These are phyloP conservation scores for Cadophora sp. DNA, from an alignment of 2,329 filamentous ascomycete genomes.

Conservation along the genomic window DNA sequence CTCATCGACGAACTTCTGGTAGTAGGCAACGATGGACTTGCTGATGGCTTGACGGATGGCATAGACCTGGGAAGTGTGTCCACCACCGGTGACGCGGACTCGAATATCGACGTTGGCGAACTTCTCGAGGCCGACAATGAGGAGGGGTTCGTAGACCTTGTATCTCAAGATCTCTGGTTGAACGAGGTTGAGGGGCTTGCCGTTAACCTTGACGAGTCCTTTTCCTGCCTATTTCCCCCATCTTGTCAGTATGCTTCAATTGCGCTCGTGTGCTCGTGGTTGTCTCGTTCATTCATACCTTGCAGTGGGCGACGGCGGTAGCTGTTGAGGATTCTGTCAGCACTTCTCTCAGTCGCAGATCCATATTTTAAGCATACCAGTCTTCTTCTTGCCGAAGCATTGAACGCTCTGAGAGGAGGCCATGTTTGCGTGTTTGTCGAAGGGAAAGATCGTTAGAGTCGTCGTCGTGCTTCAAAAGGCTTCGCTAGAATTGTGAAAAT, in stretches of 20 bases:
- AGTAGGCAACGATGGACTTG: slow-evolving; percentile 98
- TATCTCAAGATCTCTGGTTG: slow-evolving; percentile 97
- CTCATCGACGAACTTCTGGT: slow-evolving; percentile 99
- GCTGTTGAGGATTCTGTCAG: slow-evolving; percentile 55
- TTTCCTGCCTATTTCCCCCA: slow-evolving; percentile 66
- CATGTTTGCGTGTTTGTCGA: slow-evolving; percentile 40
- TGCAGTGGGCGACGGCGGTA: slow-evolving; percentile 78
- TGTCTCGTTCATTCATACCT: slow-evolving; percentile 58
- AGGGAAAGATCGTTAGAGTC: slow-evolving; percentile 14
- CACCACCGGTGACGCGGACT: slow-evolving; percentile 94
- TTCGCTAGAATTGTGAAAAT: slow-evolving; percentile 22
- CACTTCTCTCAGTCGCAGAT: slow-evolving; percentile 35
- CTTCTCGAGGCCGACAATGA: slow-evolving; percentile 97
- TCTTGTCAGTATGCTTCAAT: slow-evolving; percentile 37
- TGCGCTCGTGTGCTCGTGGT: slow-evolving; percentile 15
- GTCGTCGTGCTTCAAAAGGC: slow-evolving; percentile 18
- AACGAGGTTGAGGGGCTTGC: slow-evolving; percentile 90
- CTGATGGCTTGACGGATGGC: slow-evolving; percentile 98
- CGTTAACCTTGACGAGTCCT: slow-evolving; percentile 98
- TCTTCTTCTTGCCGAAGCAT: slow-evolving; percentile 99
- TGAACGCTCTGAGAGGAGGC: slow-evolving; percentile 82
- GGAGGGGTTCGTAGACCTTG: slow-evolving; percentile 99
- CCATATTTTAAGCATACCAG: slow-evolving; percentile 38
- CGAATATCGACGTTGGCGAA: slow-evolving; percentile 97
- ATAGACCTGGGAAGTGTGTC: slow-evolving; percentile 97